phyloP scores from a whole-genome alignment of 208 protist genomes.

The Trypanosoma conorhini region DNA sequence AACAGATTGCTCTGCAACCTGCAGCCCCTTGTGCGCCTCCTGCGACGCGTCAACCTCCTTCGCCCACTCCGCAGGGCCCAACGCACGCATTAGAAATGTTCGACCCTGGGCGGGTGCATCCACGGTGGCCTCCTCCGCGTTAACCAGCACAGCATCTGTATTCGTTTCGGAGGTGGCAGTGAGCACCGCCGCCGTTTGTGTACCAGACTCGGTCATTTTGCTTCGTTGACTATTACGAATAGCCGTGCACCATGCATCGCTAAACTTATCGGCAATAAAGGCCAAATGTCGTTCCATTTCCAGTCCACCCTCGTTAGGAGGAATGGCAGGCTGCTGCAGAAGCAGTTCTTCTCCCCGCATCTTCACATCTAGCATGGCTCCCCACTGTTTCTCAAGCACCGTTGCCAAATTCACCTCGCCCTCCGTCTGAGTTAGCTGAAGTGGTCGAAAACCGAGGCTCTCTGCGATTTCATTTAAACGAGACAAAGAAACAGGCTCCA shows the following conservation, averaged over 20 bases:
- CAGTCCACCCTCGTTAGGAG: neutral
- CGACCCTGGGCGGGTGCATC: constrained; percentile 3
- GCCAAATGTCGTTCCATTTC: constrained; percentile 25
- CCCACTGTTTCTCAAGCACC: constrained; percentile 23
- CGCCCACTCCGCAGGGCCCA: constrained; percentile 31
- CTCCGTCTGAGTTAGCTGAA: constrained; percentile 1
- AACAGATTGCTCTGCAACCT: neutral
- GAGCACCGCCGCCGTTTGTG: constrained; percentile 25
- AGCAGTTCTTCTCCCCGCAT: constrained; percentile 9
- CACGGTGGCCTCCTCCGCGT: neutral
- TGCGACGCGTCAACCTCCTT: constrained; percentile 18
- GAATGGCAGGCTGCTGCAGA: constrained; percentile 9
- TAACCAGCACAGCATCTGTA: constrained; percentile 14
- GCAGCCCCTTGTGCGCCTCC: neutral
- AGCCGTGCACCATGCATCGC: constrained; percentile 20
- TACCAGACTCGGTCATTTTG: constrained; percentile 15
- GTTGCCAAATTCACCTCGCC: constrained; percentile 11
- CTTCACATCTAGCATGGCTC: constrained; percentile 19
- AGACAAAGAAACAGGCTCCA: constrained; percentile 20
- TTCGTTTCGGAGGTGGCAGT: constrained; percentile 20
- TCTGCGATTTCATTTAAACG: constrained; percentile 27
- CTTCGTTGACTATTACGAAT: constrained; percentile 6
- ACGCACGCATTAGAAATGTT: constrained; percentile 23
- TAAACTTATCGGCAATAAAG: constrained; percentile 29
- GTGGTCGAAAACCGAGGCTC: constrained; percentile 11